These are phyloP conservation scores for Salix suchowensis DNA, from an alignment of 345 rosid species.

Conservation along the genomic window DNA sequence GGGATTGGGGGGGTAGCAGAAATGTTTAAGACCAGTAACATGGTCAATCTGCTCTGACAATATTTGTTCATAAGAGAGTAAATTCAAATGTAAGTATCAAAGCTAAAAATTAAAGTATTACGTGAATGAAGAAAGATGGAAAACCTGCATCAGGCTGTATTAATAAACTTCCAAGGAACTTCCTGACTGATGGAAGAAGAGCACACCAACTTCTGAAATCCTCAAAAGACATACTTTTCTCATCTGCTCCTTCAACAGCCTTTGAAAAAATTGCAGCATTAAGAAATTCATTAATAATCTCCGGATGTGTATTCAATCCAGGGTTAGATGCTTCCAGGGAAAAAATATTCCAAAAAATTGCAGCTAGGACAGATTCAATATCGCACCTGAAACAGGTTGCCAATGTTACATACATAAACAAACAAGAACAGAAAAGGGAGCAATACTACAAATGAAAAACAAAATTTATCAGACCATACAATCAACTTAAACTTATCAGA, in stretches of 20 bases:
- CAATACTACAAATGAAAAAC: neutral
- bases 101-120: neutral
- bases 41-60: too few species aligned
- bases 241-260: constrained; percentile 31
- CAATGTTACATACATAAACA: constrained; percentile 9
- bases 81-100: neutral
- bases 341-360: constrained; percentile 49
- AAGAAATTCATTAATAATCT: constrained; percentile 46
- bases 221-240: constrained; percentile 63
- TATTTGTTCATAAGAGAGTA: neutral
- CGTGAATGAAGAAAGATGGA: constrained; percentile 9
- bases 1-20: neutral
- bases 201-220: constrained; percentile 73
- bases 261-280: constrained; percentile 57
- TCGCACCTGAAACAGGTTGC: constrained; percentile 55
- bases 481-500: too few species aligned
- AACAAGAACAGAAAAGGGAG: neutral
- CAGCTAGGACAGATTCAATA: constrained; percentile 44
- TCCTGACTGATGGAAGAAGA: constrained; percentile 64
- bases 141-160: constrained; percentile 60
- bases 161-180: constrained; percentile 78
- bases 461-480: neutral
- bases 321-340: constrained; percentile 27
- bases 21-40: neutral
- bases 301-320: constrained; percentile 33